phyloP scores from a whole-genome alignment of 495 filamentous ascomycete genomes.

The Ascodesmis nigricans region DNA sequence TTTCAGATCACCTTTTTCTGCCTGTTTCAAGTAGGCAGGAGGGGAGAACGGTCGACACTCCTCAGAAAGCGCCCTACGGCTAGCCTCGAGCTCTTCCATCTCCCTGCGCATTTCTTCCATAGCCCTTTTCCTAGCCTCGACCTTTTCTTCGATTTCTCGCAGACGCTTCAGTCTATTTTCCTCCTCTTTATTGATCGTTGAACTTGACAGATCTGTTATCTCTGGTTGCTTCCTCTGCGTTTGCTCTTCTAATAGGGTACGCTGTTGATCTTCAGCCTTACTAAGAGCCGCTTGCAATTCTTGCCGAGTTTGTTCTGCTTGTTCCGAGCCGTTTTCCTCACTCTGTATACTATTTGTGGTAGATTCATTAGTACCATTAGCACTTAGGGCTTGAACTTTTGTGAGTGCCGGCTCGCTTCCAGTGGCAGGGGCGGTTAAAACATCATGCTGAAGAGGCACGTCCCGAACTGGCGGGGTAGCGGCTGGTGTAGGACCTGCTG shows the following conservation, averaged over 20 bases:
- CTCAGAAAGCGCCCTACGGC: too few species aligned
- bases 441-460: conserved; percentile 7
- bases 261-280: background rate
- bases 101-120: too few species aligned
- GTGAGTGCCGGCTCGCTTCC: background rate
- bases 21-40: too few species aligned
- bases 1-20: too few species aligned
- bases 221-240: background rate
- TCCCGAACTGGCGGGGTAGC: conserved; percentile 15
- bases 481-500: conserved; percentile 13
- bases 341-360: background rate
- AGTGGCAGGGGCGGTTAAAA: background rate
- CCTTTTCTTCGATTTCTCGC: too few species aligned
- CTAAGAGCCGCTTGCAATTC: background rate
- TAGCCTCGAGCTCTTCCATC: too few species aligned
- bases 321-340: background rate
- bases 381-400: background rate
- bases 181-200: too few species aligned
- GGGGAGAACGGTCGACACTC: too few species aligned
- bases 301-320: background rate
- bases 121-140: too few species aligned
- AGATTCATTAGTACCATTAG: background rate
- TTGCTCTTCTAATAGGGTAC: background rate
- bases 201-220: too few species aligned
- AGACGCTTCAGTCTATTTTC: too few species aligned